phyloP scores from a whole-genome alignment of 208 protist species.

The Trypanosoma platydactyli region DNA sequence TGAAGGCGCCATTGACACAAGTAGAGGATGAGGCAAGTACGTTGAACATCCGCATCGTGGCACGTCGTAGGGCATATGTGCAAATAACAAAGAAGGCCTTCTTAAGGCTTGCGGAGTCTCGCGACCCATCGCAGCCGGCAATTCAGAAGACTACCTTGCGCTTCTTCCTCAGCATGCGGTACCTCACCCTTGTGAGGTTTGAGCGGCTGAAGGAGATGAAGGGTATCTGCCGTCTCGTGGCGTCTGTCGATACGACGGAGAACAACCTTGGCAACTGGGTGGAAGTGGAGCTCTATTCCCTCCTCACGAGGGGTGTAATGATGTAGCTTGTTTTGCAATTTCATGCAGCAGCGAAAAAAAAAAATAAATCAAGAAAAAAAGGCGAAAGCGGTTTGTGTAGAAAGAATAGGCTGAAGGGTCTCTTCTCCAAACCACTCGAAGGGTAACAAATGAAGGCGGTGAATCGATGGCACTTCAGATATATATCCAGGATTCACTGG shows the following conservation, averaged over 20 bases:
- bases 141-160: slow-evolving; percentile 32
- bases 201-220: slow-evolving; percentile 33
- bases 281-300: slow-evolving; percentile 27
- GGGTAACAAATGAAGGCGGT: not conserved
- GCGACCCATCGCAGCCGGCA: slow-evolving; percentile 30
- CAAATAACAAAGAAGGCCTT: slow-evolving; percentile 27
- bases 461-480: not conserved
- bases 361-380: slow-evolving; percentile 23
- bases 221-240: slow-evolving; percentile 28
- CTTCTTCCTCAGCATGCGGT: slow-evolving; percentile 31
- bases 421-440: no score
- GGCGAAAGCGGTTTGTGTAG: no score
- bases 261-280: slow-evolving; percentile 35
- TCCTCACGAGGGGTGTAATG: slow-evolving; percentile 19
- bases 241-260: slow-evolving; percentile 21
- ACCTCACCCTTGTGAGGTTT: slow-evolving; percentile 39
- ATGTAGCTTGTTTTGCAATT: no score
- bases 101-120: slow-evolving; percentile 22
- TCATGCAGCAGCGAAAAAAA: not conserved
- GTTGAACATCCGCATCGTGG: not conserved
- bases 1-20: not conserved
- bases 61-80: not conserved
- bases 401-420: no score
- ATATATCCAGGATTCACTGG: no score
- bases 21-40: not conserved